Evolutionary conservation across 306 rosid species (phyloP), one percentile per base, ranked within the genome.

Genomic region (Cyamopsis tetragonoloba): DNA sequence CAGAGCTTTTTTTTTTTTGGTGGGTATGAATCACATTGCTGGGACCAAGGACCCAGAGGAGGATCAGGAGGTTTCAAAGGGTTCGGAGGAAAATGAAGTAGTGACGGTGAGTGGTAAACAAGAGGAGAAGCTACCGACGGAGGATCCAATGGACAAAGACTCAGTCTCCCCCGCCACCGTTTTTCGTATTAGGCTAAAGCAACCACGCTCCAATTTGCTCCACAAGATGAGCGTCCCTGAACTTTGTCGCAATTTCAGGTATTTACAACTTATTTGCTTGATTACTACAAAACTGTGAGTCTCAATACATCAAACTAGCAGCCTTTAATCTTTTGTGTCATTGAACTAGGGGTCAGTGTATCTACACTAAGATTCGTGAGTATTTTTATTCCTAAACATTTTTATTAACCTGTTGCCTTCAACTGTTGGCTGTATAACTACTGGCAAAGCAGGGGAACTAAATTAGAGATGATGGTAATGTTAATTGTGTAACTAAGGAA

Each of bases 221-320:
- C 84, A 92, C 41, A 87, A 89, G 87, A 89, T 92, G 96, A 77
- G 89, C 55, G 92, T 87, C 7, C 98, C 96, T 8, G 91, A 89
- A 66, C 85, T 92, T 68, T 92, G 96, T 83, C 98, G 98, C 77
- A 85, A 87, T 77, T 92, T 92, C 72, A 92, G 98, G 98, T 88
- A 66, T 23, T 3, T 17, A n/a, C n/a, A n/a, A n/a, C n/a, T n/a
- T n/a, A n/a, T n/a, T n/a, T n/a, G n/a, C n/a, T n/a, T n/a, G n/a
- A n/a, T n/a, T n/a, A n/a, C n/a, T n/a, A n/a, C 6, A 26, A 50
- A 19, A 24, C 14, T 24, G 5, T 0, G 41, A 35, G 2, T 35
- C 41, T 35, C 41, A 7, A 7, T 35, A 9, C 10, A 3, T 35
- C 3, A 3, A 35, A 0, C 1, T 35, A 35, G 3, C 41, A 6